Evolutionary conservation across 306 rosid species (phyloP), one percentile per base, ranked within the genome.

Genomic region (Notholithocarpus densiflorus): DNA sequence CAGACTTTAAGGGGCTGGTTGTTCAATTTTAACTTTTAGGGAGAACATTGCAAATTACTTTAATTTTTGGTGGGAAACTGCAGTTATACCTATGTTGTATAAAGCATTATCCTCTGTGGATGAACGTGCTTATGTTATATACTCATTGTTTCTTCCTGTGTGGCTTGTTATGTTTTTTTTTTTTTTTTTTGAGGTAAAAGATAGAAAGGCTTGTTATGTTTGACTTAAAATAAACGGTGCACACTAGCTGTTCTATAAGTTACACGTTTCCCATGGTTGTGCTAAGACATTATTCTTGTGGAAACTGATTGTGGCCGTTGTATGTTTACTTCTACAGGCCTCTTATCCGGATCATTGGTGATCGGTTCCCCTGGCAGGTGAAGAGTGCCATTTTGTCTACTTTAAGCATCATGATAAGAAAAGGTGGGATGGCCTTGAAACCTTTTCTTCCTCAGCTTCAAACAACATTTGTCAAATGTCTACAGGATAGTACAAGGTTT

Each of bases 381-480:
- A 95, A 95, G 87, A 93, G 98, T 90, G 94, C 99, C 81, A 95
- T 93, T 84, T 84, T 95, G 78, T 90, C 99, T 79, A 95, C 99
- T 57, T 84, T 93, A 87, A 89, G 82, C 80, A 89, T 87, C 80
- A 85, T 93, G 84, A 93, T 95, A 73, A 89, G 86, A 79, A 95
- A 93, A 84, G 94, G 98, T 72, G 98, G 99, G 72, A 88, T 93
- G 56, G 88, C 92, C 29, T 77, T 95, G 80, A 93, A 92, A 77
- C 99, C 99, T 56, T 95, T 95, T 87, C 99, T 95, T 83, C 99
- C 99, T 84, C 99, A 95, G 87, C 89, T 95, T 80, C 99, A 95
- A 90, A 95, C 99, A 53, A 95, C 98, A 72, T 95, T 95, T 87
- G 97, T 95, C 32, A 95, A 95, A 86, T 93, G 99, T 73, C 88